Conservation (phyloP, 2,329 filamentous ascomycete genomes). For the Amesomyces nigricolor region DNA sequence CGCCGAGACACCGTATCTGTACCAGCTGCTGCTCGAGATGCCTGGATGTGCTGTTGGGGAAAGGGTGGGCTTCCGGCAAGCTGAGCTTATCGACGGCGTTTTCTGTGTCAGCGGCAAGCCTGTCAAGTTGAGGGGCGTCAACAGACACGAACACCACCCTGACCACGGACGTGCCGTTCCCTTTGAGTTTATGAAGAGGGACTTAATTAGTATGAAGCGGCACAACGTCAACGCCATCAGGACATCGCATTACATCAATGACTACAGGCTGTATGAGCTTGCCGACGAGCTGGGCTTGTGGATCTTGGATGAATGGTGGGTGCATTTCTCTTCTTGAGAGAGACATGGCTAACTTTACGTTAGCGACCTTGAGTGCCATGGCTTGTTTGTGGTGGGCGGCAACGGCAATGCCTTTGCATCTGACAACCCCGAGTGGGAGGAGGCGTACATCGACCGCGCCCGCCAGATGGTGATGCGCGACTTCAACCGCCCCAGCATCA, state of each 20-base stretch:
- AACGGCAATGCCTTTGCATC: slow-evolving; percentile 45
- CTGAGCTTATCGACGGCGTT: slow-evolving; percentile 50
- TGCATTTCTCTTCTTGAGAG: not conserved
- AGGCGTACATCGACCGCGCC: slow-evolving; percentile 61
- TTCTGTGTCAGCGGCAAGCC: slow-evolving; percentile 50
- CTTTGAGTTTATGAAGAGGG: slow-evolving; percentile 46
- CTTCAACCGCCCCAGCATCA: slow-evolving; percentile 59
- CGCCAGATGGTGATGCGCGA: slow-evolving; percentile 57
- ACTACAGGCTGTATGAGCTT: slow-evolving; percentile 45
- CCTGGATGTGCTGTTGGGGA: slow-evolving; percentile 36
- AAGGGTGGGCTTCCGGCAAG: slow-evolving; percentile 52
- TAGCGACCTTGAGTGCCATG: slow-evolving; percentile 32
- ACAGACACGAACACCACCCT: slow-evolving; percentile 56
- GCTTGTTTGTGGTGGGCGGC: slow-evolving; percentile 41
- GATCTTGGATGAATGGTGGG: slow-evolving; percentile 40
- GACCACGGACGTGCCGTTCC: slow-evolving; percentile 48
- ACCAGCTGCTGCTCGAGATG: slow-evolving; percentile 32
- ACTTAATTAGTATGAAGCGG: slow-evolving; percentile 53
- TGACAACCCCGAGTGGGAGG: slow-evolving; percentile 52
- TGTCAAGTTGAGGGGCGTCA: slow-evolving; percentile 51
- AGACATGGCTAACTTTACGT: not conserved
- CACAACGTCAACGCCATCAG: slow-evolving; percentile 58
- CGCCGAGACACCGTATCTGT: slow-evolving; percentile 52
- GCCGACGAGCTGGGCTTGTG: slow-evolving; percentile 51
- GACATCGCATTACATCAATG: slow-evolving; percentile 52